phyloP scores from a whole-genome alignment of 495 filamentous ascomycete species.

The Penicillium egyptiacum region DNA sequence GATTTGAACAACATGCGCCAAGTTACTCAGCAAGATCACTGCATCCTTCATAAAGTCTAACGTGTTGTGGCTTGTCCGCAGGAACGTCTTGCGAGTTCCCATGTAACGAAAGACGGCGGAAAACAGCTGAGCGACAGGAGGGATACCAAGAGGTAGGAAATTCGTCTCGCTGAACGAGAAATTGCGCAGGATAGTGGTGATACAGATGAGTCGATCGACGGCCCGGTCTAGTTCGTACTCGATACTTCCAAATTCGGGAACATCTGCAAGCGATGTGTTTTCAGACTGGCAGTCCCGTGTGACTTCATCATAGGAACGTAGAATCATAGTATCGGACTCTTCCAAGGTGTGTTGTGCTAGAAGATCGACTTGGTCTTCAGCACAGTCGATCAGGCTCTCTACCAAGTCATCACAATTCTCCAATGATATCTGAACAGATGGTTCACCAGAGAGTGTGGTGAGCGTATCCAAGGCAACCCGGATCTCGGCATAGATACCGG shows the following conservation, averaged over 20 bases:
- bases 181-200: slow-evolving; percentile 90
- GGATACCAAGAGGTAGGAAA: slow-evolving; percentile 66
- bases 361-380: slow-evolving; percentile 78
- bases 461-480: slow-evolving; percentile 85
- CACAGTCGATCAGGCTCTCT: slow-evolving; percentile 85
- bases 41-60: slow-evolving; percentile 97
- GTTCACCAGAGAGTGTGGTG: slow-evolving; percentile 66
- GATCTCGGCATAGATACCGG: slow-evolving; percentile 84
- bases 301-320: slow-evolving; percentile 85
- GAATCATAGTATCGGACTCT: slow-evolving; percentile 76
- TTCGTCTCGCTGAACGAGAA: slow-evolving; percentile 83
- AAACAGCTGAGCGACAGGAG: slow-evolving; percentile 74
- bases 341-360: slow-evolving; percentile 78
- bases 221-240: slow-evolving; percentile 84
- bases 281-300: slow-evolving; percentile 73
- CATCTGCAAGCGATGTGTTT: slow-evolving; percentile 63
- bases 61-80: slow-evolving; percentile 76
- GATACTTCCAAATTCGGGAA: slow-evolving; percentile 69
- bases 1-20: slow-evolving; percentile 75
- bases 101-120: slow-evolving; percentile 79
- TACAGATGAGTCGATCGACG: slow-evolving; percentile 82
- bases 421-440: slow-evolving; percentile 60
- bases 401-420: slow-evolving; percentile 83
- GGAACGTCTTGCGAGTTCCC: slow-evolving; percentile 83
- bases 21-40: slow-evolving; percentile 83